Evolutionary conservation across 2,329 filamentous ascomycete species (phyloP), one percentile per base, ranked within the genome.

Genomic region (Xylariomycetidae sp.): DNA sequence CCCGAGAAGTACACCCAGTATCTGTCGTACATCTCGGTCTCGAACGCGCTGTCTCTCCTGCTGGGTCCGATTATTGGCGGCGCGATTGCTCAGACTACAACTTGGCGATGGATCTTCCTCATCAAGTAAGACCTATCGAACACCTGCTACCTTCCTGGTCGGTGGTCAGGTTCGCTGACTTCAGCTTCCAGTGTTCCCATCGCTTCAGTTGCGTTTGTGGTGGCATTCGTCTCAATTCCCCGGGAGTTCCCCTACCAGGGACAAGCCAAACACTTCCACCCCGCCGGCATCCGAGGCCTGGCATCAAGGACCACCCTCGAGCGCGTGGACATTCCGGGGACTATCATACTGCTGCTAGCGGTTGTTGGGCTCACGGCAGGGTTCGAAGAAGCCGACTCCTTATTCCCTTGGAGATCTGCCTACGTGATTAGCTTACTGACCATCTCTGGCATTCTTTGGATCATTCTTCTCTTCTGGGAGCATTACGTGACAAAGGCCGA

Each of bases 401-500:
- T 4, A 6, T 42, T 42, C 11, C 36, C 36, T 4, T 42, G 40
- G 40, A 34, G 20, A 6, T 42, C 40, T 12, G 36, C 36, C 4
- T 42, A 39, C 14, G 36, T 42, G 11, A 42, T 42, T 14, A 32
- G 27, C 12, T 28, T 42, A 18, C 18, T 42, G 16, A 34, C 11
- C 2, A 5, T 34, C 5, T 39, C 40, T 12, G 36, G 27, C 2
- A 4, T 42, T 8, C 16, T 37, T 3, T 42, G 40, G 40, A 30
- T 34, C 13, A 11, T 11, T 6, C 14, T 42, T 17, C 12, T 22
- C 2, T 4, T 30, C 11, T 42, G 40, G 40, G 40, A 42, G 26
- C 30, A 36, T 4, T 10, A 34, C 18, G 40, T 42, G 5, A 39
- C 40, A 7, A 14, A 31, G 5, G 17, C 33, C 1, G 14, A 32